Percentiles rank a stretch among this genome's conserved stretches.
These are phyloP conservation scores for Trypanosoma melophagium DNA, from an alignment of 208 protist species.

Conservation along the genomic window DNA sequence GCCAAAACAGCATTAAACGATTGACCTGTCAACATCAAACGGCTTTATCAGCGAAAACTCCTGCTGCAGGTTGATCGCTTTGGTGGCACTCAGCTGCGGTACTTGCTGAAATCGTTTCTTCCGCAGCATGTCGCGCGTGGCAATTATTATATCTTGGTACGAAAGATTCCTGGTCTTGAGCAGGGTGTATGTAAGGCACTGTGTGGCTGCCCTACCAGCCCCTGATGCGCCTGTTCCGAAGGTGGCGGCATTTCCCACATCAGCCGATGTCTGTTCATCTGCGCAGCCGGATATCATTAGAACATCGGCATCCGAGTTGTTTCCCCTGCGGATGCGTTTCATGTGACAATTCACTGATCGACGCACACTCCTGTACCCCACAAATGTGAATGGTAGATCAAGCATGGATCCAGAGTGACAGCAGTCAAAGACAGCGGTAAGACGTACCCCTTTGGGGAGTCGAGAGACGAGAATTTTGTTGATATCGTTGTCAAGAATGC, in stretches of 20 bases:
- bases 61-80: slow-evolving; percentile 57
- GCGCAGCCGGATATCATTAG: slow-evolving; percentile 71
- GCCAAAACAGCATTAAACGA: slow-evolving; percentile 1
- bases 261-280: slow-evolving; percentile 63
- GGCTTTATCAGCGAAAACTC: slow-evolving; percentile 42
- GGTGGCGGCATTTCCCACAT: slow-evolving; percentile 52
- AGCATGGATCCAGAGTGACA: slow-evolving; percentile 88
- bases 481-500: slow-evolving; percentile 80
- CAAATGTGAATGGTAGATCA: slow-evolving; percentile 75
- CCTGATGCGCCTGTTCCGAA: slow-evolving; percentile 49
- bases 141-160: slow-evolving; percentile 33
- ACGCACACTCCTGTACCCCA: slow-evolving; percentile 30
- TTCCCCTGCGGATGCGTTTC: slow-evolving; percentile 62
- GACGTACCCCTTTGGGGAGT: slow-evolving; percentile 54
- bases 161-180: slow-evolving; percentile 48
- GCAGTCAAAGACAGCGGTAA: slow-evolving; percentile 87
- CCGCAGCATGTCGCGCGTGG: slow-evolving; percentile 58
- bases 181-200: slow-evolving; percentile 58
- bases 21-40: slow-evolving; percentile 33
- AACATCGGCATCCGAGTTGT: slow-evolving; percentile 48
- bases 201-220: slow-evolving; percentile 68
- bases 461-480: slow-evolving; percentile 44
- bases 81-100: slow-evolving; percentile 68
- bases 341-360: slow-evolving; percentile 38
- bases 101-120: slow-evolving; percentile 66